Evolutionary conservation across 495 filamentous ascomycete species (phyloP).

Genomic region (Pyrenula aspistea): DNA sequence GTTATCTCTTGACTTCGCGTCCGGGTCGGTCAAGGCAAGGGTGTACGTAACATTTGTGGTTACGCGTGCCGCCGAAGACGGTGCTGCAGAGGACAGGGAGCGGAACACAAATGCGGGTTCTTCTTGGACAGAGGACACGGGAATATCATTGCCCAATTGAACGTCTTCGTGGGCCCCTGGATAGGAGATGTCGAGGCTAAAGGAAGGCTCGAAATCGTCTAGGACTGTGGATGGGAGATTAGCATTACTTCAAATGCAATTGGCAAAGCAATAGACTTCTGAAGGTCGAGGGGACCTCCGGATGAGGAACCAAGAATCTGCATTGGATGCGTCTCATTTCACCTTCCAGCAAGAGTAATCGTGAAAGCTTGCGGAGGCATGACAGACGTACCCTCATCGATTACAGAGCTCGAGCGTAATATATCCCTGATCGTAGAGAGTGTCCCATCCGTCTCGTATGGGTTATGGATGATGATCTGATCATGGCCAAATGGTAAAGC

Average conservation of each 20-base stretch:
- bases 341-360: too few relatives aligned
- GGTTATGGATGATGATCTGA: not conserved
- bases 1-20: slow-evolving; percentile 52
- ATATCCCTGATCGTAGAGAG: not conserved
- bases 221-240: slow-evolving; percentile 33
- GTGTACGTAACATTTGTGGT: slow-evolving; percentile 18
- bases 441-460: not conserved
- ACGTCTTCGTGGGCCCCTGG: slow-evolving; percentile 28
- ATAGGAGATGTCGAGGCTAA: slow-evolving; percentile 40
- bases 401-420: not conserved
- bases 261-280: too few relatives aligned
- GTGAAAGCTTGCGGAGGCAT: too few relatives aligned
- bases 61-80: slow-evolving; percentile 4
- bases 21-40: slow-evolving; percentile 53
- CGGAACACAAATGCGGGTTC: slow-evolving; percentile 33
- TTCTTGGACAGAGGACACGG: slow-evolving; percentile 34
- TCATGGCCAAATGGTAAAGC: not conserved
- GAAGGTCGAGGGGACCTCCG: too few relatives aligned
- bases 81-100: not conserved
- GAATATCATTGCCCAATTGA: slow-evolving; percentile 48
- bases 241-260: too few relatives aligned
- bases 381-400: not conserved
- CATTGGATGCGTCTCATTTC: too few relatives aligned
- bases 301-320: too few relatives aligned
- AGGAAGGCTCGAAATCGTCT: slow-evolving; percentile 47